These are phyloP conservation scores for Carex myosuroides DNA, from an alignment of 176 grass and related monocot genomes.

Conservation along the genomic window DNA sequence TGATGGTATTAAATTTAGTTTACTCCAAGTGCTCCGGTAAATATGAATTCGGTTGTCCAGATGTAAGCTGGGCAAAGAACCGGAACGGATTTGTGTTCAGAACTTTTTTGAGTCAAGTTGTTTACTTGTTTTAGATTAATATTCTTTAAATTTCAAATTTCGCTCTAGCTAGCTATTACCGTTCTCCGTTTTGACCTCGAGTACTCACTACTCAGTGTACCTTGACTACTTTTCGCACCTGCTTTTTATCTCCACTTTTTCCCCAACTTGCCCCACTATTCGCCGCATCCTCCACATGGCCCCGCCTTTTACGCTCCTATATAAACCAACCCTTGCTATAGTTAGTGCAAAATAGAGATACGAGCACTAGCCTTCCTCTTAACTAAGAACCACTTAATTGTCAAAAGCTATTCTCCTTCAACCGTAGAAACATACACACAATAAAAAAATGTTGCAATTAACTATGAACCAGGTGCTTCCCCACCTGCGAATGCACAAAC, in stretches of 20 bases:
- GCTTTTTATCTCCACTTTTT: not conserved
- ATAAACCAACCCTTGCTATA: not conserved
- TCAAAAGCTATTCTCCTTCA: not conserved
- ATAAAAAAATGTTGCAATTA: slow-evolving; percentile 13
- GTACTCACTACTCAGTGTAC: not conserved
- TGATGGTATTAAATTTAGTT: no score
- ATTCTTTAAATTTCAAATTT: no score
- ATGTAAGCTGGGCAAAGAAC: no score
- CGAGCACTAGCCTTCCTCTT: not conserved
- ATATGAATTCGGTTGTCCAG: no score
- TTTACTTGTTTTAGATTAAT: no score
- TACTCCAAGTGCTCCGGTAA: no score
- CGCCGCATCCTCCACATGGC: not conserved
- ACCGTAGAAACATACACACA: not conserved
- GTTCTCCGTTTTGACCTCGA: not conserved
- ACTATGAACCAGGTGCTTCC: not conserved
- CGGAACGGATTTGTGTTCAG: no score
- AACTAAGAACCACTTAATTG: not conserved
- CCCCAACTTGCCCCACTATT: not conserved
- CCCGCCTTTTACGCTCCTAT: not conserved
- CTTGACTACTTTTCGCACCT: not conserved
- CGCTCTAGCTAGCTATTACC: not conserved
- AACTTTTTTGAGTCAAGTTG: no score
- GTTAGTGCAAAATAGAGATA: not conserved
- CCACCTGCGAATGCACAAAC: not conserved